These are phyloP conservation scores for Boletus vinaceobasis DNA, from an alignment of 768 basidiomycete genomes.

Conservation along the genomic window DNA sequence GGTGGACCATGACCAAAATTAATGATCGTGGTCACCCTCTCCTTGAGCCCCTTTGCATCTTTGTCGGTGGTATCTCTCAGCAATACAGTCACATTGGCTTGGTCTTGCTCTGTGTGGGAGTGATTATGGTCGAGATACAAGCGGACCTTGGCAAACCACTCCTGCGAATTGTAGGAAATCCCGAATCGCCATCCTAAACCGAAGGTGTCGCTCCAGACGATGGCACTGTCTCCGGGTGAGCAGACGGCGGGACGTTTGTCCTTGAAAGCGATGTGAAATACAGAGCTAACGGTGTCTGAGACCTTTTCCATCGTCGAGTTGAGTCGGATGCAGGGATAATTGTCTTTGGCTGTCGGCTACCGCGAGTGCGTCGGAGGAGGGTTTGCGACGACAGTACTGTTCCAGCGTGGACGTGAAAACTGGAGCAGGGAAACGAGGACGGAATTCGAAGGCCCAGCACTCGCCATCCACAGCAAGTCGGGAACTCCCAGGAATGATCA, in stretches of 20 bases:
- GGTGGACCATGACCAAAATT: constrained; percentile 28
- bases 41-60: constrained; percentile 1
- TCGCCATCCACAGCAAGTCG: constrained; percentile 3
- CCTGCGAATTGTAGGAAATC: constrained; percentile 14
- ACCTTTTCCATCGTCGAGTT: constrained; percentile 20
- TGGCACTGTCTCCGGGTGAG: background rate
- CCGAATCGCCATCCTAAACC: constrained; percentile 30
- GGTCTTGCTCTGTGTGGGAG: constrained; percentile 18
- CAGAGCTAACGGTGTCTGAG: constrained; percentile 22
- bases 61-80: constrained; percentile 6
- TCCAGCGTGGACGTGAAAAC: background rate
- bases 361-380: background rate
- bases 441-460: background rate
- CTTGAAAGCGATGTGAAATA: constrained; percentile 24
- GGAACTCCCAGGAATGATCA: background rate
- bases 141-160: constrained; percentile 24
- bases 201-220: constrained; percentile 26
- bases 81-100: constrained; percentile 12
- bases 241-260: constrained; percentile 19
- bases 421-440: background rate
- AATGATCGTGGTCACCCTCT: constrained; percentile 17
- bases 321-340: background rate
- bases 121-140: constrained; percentile 29
- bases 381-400: background rate
- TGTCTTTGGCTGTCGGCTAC: background rate